phyloP scores from a whole-genome alignment of 2,329 filamentous ascomycete genomes.

The Pseudogymnoascus sp. region DNA sequence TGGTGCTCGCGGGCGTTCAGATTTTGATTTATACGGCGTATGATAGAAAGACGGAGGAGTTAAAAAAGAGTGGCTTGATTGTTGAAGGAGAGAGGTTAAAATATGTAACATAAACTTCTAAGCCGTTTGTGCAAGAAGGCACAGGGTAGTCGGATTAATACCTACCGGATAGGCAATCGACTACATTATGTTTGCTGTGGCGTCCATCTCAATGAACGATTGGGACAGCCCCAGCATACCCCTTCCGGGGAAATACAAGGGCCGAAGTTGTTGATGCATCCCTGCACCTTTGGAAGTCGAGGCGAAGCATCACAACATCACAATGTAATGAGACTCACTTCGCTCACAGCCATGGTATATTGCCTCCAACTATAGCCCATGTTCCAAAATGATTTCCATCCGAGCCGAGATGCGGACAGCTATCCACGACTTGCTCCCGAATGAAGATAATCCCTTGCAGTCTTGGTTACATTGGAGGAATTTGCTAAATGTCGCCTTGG shows the following conservation, averaged over 20 bases:
- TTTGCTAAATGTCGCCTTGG: not conserved
- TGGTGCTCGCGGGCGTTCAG: not conserved
- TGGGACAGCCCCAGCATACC: not conserved
- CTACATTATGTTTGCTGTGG: not conserved
- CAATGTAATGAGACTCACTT: not conserved
- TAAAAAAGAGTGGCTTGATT: not conserved
- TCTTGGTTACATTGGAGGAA: not conserved
- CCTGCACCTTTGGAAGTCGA: not conserved
- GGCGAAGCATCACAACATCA: not conserved
- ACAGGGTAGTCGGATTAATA: not conserved
- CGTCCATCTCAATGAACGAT: not conserved
- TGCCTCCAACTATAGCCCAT: not conserved
- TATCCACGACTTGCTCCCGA: not conserved
- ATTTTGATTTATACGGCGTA: not conserved
- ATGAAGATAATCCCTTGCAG: not conserved
- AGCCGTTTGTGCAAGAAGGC: not conserved
- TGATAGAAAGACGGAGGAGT: constrained; percentile 3
- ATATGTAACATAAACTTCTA: not conserved
- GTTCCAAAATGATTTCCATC: not conserved
- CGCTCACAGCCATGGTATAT: not conserved
- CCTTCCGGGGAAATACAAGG: not conserved
- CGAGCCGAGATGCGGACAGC: not conserved
- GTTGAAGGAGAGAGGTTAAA: not conserved
- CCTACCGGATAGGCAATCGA: not conserved
- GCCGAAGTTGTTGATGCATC: not conserved